Evolutionary conservation across 1,284 basidiomycete genomes (phyloP).

Genomic region (Ceratobasidium sp.): DNA sequence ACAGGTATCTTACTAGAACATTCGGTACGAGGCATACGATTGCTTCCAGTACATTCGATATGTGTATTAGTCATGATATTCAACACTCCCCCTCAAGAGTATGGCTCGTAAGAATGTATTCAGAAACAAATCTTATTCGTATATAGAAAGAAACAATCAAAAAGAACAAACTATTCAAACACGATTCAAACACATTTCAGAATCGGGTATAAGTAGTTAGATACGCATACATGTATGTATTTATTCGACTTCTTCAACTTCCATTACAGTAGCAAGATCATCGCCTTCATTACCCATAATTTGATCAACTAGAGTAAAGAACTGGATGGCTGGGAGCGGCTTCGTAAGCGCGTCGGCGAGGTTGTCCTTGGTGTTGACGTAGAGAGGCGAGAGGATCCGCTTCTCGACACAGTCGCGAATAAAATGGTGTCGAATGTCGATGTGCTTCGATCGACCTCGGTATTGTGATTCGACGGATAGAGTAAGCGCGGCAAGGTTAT

Average conservation of each 20-base stretch:
- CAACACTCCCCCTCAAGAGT: too few species aligned
- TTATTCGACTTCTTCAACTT: neutral
- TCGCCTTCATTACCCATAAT: conserved; percentile 53
- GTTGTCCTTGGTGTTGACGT: conserved; percentile 49
- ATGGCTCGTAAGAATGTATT: too few species aligned
- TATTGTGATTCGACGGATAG: conserved; percentile 50
- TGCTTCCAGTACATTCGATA: too few species aligned
- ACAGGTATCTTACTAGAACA: too few species aligned
- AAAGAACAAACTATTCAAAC: too few species aligned
- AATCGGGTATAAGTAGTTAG: neutral
- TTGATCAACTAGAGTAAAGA: neutral
- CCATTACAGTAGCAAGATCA: conserved; percentile 49
- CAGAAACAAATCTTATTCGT: too few species aligned
- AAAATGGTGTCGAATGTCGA: conserved; percentile 54
- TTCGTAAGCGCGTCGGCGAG: conserved; percentile 57
- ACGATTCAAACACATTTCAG: neutral
- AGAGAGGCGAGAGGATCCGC: conserved; percentile 47
- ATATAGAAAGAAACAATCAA: too few species aligned
- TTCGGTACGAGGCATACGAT: too few species aligned
- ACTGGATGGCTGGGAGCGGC: conserved; percentile 44
- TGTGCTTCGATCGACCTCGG: conserved; percentile 54
- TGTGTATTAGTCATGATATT: too few species aligned
- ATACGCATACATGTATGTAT: neutral
- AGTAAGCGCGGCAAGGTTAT: conserved; percentile 53
- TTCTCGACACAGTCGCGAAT: conserved; percentile 51